Base-by-base conservation (phyloP, 2,329 filamentous ascomycete genomes). In the Ascochyta rabiei region DNA sequence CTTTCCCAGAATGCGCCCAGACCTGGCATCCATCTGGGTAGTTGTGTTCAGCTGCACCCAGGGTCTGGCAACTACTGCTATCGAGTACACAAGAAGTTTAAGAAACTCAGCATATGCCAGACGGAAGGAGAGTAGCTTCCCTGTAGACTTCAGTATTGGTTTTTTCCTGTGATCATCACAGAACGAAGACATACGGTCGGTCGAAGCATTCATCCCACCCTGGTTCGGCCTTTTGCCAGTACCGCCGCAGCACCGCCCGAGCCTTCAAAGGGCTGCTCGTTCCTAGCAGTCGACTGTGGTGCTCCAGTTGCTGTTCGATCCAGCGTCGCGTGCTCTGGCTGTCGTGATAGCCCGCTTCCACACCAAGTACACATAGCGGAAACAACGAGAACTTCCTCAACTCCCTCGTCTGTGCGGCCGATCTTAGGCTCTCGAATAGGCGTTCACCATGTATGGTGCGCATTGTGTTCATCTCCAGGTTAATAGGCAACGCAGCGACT, bases 131-230 rank as follows among this genome's bases (percentile, higher is more conserved):
- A 4, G 38, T 40, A 8, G 47, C 42, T 4, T 49, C 53, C 41
- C 53, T 57, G 38, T 18, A 31, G 6, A 16, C 10, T 39, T 60
- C 43, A 60, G 53, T 44, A 40, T n/a, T 1, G 28, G 7, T 18
- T n/a, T 18, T 21, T 3, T 1, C 19, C 12, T 2, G 4, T 4
- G 13, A 13, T 24, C 6, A 35, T 66, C 45, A 71, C 35, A 69
- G 54, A 21, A 66, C 45, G 21, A 66, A 68, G 18, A 63, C 63
- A 33, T 68, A 64, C 46, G 66, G 55, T 37, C 54, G 28, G 42
- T 67, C 57, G 42, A 72, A 73, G 42, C 69, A 73, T 26, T 64
- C 65, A 18, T 72, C 67, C 68, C 69, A 70, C 7, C 66, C 66
- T 8, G 49, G 37, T 28, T 58, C 47, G 15, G 45, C 59, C 13